phyloP scores from a whole-genome alignment of 208 protist genomes.

The Plasmodiophora brassicae region DNA sequence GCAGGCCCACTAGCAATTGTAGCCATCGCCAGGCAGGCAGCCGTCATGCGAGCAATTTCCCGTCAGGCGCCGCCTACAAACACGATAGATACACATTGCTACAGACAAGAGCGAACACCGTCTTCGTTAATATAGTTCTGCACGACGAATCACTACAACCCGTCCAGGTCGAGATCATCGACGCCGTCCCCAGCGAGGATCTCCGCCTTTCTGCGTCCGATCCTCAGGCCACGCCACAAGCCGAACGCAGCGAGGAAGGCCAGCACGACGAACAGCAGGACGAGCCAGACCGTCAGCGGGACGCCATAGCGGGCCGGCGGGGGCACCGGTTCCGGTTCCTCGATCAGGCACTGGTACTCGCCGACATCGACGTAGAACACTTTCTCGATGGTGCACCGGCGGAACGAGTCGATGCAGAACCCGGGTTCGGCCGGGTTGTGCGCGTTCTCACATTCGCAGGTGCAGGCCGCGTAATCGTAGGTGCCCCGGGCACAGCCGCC shows the following conservation, averaged over 20 bases:
- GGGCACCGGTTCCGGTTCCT: neutral
- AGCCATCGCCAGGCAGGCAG: too few relatives aligned
- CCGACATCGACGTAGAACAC: neutral
- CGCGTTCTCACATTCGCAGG: neutral
- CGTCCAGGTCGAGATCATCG: too few relatives aligned
- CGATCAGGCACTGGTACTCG: neutral
- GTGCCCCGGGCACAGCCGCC: neutral
- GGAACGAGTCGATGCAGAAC: constrained; percentile 15
- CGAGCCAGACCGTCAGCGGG: neutral
- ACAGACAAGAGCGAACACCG: too few relatives aligned
- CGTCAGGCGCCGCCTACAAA: too few relatives aligned
- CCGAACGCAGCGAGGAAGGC: neutral
- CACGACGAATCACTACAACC: too few relatives aligned
- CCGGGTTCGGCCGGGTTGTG: neutral
- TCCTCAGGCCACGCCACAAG: neutral
- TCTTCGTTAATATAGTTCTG: too few relatives aligned
- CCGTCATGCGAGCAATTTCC: too few relatives aligned
- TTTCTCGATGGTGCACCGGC: neutral
- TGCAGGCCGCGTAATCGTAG: neutral
- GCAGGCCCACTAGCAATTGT: too few relatives aligned
- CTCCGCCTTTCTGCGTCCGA: neutral
- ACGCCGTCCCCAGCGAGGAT: too few relatives aligned
- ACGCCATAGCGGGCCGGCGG: neutral
- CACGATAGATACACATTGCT: too few relatives aligned
- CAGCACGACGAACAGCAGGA: constrained; percentile 7